Evolutionary conservation across 2,329 filamentous ascomycete species (phyloP), one percentile per base, ranked within the genome.

Genomic region (Xylaria sp.): DNA sequence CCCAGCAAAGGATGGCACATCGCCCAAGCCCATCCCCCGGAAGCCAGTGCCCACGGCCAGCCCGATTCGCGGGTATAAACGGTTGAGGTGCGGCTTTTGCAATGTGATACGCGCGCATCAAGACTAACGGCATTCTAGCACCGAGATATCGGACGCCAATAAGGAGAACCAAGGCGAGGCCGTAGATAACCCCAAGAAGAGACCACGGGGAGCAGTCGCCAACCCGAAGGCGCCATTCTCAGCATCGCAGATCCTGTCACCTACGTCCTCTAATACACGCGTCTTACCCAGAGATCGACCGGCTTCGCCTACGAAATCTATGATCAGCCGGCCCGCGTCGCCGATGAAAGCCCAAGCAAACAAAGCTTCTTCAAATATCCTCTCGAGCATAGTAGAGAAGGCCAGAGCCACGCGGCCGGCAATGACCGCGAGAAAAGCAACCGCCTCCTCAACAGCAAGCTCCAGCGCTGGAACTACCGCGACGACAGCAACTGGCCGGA

Each of bases 251-350:
- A 84, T 96, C 38, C 82, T 96, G 2, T 96, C 93, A 1, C 92
- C 92, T 1, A 90, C 91, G 55, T 94, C 92, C 0, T 89, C 90
- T 61, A 96, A 96, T 73, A 90, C 91, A 5, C 87, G 91, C 54
- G 83, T 90, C 15, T 79, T 85, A 21, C 85, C 85, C 19, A 84
- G 87, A 21, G 75, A 75, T 8, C 78, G 80, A 6, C 71, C 73
- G 2, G 72, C 74, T 4, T 85, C 86, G n/a, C 83, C 85, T 14
- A 76, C 78, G 23, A 89, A 89, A 72, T 81, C 84, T 2, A 81
- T 83, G 60, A 79, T 88, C 40, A 28, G 79, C 79, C 37, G 71
- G 35, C 71, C 71, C 54, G 63, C 60, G 47, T 74, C 72, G 19
- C 71, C 74, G 21, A 64, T 75, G 14, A 81, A 83, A 56, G 73